These are phyloP conservation scores for Lepiota subincarnata DNA, from an alignment of 768 basidiomycete genomes.

Conservation along the genomic window DNA sequence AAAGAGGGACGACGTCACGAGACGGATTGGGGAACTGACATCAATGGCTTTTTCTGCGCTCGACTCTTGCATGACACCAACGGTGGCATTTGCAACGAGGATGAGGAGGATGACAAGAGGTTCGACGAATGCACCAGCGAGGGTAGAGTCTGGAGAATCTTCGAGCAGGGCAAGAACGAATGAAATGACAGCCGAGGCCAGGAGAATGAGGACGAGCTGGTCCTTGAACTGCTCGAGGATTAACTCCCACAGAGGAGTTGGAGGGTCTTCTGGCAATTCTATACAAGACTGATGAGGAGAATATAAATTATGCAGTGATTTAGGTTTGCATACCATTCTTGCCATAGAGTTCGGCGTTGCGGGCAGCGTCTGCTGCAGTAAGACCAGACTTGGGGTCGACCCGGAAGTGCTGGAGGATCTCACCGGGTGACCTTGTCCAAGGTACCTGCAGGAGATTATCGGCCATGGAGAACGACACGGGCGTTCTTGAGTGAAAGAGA, in stretches of 20 bases:
- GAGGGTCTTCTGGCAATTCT: conserved; percentile 92
- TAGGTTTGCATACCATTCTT: conserved; percentile 62
- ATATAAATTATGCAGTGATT: background rate
- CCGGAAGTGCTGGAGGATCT: conserved; percentile 68
- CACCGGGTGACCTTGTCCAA: conserved; percentile 70
- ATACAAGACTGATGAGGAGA: conserved; percentile 12
- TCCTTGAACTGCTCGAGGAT: conserved; percentile 99
- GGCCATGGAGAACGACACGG: conserved; percentile 16
- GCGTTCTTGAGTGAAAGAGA: conserved; percentile 10
- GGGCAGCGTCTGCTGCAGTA: conserved; percentile 57
- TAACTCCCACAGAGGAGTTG: conserved; percentile 90
- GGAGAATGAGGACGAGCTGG: conserved; percentile 94
- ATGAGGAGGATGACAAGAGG: conserved; percentile 94
- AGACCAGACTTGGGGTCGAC: conserved; percentile 66
- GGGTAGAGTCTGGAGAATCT: conserved; percentile 58
- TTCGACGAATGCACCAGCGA: conserved; percentile 89
- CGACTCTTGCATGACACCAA: conserved; percentile 95
- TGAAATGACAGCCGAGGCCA: conserved; percentile 90
- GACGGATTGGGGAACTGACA: conserved; percentile 45
- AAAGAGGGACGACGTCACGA: conserved; percentile 4
- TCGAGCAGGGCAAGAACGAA: conserved; percentile 91
- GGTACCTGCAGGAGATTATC: conserved; percentile 41
- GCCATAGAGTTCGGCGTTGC: conserved; percentile 78
- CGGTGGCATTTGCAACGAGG: conserved; percentile 93
- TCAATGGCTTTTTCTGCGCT: conserved; percentile 97